Evolutionary conservation across 345 rosid genomes (phyloP), one percentile per base, ranked within the genome.

Genomic region (Eucalyptus victrix): DNA sequence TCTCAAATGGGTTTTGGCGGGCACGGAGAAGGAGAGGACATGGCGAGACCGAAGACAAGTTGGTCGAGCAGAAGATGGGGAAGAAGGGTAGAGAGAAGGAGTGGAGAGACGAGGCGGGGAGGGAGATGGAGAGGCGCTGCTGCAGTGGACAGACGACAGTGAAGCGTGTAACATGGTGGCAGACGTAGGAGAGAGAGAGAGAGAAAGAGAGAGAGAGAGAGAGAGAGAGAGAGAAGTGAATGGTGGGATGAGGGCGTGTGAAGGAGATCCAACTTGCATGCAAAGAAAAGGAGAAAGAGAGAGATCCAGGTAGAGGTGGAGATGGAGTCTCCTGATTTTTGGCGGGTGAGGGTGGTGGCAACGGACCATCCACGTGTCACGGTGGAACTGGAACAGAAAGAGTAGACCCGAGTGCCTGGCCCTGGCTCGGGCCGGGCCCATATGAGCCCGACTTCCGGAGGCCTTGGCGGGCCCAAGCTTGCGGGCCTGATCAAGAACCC

Each of bases 71-170:
- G 86, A 92, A 89, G 62, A 91, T 88, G 92, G 76, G 50, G 93
- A 87, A 30, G 50, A 62, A 67, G 86, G 49, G 67, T 37, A 49
- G 88, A 69, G 40, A 8, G 85, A 89, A 47, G 58, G 89, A 50
- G 90, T 30, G 51, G 94, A 89, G 90, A 90, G 90, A 86, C 90
- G 89, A 87, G 91, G 85, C 62, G 89, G 89, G 37, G 94, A 91
- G 89, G 91, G 85, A 94, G 93, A 89, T 51, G 91, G 80, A 93
- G 93, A 88, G 89, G 67, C 58, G 62, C 50, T 65, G 86, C 37
- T 5, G 88, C 90, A 49, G 49, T 65, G 87, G 67, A 80, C 50
- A 0, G 80, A 76, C 32, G 89, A 28, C 67, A 72, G 42, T 34
- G 90, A 40, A 76, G 88, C 26, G 83, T n/a, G 51, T 12, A 86